Base-by-base conservation (phyloP, 495 filamentous ascomycete species). In the Parmelia sp. region DNA sequence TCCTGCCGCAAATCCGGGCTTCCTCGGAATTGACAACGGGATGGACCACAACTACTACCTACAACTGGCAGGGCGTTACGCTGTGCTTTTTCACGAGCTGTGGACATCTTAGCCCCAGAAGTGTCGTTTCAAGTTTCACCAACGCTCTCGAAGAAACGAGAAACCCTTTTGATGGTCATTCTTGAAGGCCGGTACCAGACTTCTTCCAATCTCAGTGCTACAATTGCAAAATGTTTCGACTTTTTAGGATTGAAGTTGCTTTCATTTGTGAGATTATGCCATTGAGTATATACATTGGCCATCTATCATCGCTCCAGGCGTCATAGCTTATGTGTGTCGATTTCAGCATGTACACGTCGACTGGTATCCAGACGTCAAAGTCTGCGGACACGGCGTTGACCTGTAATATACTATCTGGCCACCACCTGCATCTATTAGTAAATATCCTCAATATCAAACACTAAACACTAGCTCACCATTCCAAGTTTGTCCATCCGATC, bases 1-100 rank as follows among this genome's bases (percentile, higher is more conserved):
- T 8, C 60, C 40, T 6, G 44, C 39, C 31, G 67, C 63, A 3
- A 73, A 74, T 42, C 71, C 72, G 23, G 66, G 65, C 42, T 74
- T 74, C 45, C 58, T 74, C 12, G 72, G 72, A 37, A 68, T 72
- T 44, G 72, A 74, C 47, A 64, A 74, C 64, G 65, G 68, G 47
- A 58, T 70, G 45, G 64, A 65, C 69, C 79, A 82, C 74, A 62
- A 62, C 27, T 62, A 62, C 36, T 62, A 62, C n/a, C 29, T 62
- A 27, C 60, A 62, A 14, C 36, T 62, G 60, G 60, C 60, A 9
- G 60, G 60, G 19, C 60, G 60, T 9, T 62, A 62, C 44, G 60
- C 60, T 21, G 60, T 62, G 27, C 42, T 23, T 2, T 62, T 33
- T 53, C 60, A 62, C 51, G 23, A 53, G 60, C 27, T 62, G 17